phyloP scores from a whole-genome alignment of 495 filamentous ascomycete species.

The Penicillium psychrofluorescens region DNA sequence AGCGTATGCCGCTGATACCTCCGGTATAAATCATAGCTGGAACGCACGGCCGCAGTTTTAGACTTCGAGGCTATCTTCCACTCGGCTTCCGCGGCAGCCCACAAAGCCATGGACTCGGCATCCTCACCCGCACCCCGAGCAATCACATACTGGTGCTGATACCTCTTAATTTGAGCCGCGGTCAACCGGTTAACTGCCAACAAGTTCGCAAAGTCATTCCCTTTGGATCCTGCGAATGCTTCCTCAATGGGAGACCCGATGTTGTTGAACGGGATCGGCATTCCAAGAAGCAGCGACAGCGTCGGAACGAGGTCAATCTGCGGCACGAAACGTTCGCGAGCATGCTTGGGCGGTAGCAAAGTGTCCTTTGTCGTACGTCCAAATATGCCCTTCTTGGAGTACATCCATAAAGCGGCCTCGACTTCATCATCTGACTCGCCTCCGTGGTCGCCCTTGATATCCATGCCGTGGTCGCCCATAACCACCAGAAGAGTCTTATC shows the following conservation, averaged over 20 bases:
- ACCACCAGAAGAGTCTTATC: slow-evolving; percentile 84
- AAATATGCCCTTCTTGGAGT: slow-evolving; percentile 77
- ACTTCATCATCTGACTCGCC: slow-evolving; percentile 94
- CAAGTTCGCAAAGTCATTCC: slow-evolving; percentile 66
- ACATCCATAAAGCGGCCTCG: slow-evolving; percentile 96
- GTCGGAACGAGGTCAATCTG: slow-evolving; percentile 97
- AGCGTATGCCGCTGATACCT: slow-evolving; percentile 74
- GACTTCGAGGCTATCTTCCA: slow-evolving; percentile 36
- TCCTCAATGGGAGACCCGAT: slow-evolving; percentile 92
- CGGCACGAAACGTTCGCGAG: slow-evolving; percentile 73
- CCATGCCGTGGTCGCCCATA: slow-evolving; percentile 99
- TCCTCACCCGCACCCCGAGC: slow-evolving; percentile 57
- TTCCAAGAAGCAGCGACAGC: slow-evolving; percentile 73
- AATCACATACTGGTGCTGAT: slow-evolving; percentile 61
- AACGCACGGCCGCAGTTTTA: slow-evolving; percentile 23
- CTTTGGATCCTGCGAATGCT: slow-evolving; percentile 67
- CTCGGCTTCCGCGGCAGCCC: slow-evolving; percentile 42
- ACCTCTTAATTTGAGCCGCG: slow-evolving; percentile 80
- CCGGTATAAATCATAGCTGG: slow-evolving; percentile 54
- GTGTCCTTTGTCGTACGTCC: slow-evolving; percentile 62
- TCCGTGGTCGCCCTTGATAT: slow-evolving; percentile 92
- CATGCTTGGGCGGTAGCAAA: slow-evolving; percentile 58
- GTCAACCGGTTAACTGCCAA: slow-evolving; percentile 67
- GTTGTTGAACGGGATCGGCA: slow-evolving; percentile 96
- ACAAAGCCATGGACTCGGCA: slow-evolving; percentile 50